phyloP scores from a whole-genome alignment of 106 monocot genomes.

The Apostasia ramifera region DNA sequence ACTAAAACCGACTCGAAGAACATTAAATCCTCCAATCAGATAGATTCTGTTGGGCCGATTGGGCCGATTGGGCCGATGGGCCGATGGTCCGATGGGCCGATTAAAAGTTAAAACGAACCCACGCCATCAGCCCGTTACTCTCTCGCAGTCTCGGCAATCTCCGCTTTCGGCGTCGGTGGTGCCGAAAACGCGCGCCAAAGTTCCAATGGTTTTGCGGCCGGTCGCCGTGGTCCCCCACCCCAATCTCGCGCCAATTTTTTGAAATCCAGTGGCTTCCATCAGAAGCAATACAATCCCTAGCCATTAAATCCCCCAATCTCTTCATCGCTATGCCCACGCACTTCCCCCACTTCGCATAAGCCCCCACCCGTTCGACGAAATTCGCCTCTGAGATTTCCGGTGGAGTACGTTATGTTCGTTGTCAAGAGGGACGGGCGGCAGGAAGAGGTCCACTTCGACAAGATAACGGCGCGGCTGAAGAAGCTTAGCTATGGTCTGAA shows the following conservation, averaged over 20 bases:
- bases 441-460: conserved; percentile 95
- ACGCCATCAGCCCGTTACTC: too few relatives aligned
- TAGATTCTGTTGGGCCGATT: too few relatives aligned
- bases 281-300: not conserved
- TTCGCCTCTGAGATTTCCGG: not conserved
- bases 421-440: conserved; percentile 91
- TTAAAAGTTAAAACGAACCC: not conserved
- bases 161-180: too few relatives aligned
- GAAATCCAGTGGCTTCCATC: not conserved
- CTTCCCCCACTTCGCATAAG: not conserved
- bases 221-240: not conserved
- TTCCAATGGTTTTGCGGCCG: not conserved
- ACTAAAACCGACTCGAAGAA: too few relatives aligned
- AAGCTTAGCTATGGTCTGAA: conserved; percentile 93
- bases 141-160: too few relatives aligned
- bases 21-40: too few relatives aligned
- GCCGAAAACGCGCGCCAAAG: not conserved
- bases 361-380: conserved; percentile 29
- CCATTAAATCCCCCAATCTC: not conserved
- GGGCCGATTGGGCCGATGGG: too few relatives aligned
- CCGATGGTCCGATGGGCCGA: not conserved
- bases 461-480: conserved; percentile 95
- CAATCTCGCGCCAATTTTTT: not conserved
- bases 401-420: conserved; percentile 58
- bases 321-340: not conserved